These are phyloP conservation scores for Stagonosporopsis chrysanthemi DNA, from an alignment of 2,329 filamentous ascomycete genomes.

Conservation along the genomic window DNA sequence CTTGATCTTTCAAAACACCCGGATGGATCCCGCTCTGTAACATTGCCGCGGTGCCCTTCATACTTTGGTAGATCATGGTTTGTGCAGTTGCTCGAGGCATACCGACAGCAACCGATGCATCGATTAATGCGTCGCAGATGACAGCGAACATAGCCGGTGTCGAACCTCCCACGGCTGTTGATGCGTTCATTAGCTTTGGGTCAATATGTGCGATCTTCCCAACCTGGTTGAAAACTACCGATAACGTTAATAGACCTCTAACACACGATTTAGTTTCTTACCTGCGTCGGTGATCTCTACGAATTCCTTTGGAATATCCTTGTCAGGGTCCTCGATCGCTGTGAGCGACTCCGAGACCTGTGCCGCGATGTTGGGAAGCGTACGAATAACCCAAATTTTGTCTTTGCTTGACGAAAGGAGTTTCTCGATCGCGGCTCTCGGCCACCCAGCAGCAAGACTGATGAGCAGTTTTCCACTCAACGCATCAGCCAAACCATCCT, in stretches of 20 bases:
- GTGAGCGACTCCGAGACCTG: conserved; percentile 55
- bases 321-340: conserved; percentile 36
- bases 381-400: conserved; percentile 47
- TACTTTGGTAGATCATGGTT: conserved; percentile 43
- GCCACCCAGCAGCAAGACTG: conserved; percentile 62
- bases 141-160: conserved; percentile 45
- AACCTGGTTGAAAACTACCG: conserved; percentile 33
- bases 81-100: conserved; percentile 36
- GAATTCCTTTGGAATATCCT: conserved; percentile 23
- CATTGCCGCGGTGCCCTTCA: conserved; percentile 42
- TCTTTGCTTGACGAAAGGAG: conserved; percentile 36
- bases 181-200: conserved; percentile 36
- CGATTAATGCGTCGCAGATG: conserved; percentile 42
- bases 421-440: conserved; percentile 50
- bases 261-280: too few relatives aligned
- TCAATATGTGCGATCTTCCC: conserved; percentile 33
- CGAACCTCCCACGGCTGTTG: conserved; percentile 40
- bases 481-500: conserved; percentile 50
- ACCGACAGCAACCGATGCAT: conserved; percentile 41
- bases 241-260: too few relatives aligned
- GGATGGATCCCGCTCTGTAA: conserved; percentile 41
- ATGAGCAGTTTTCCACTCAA: conserved; percentile 58
- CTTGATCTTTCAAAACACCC: conserved; percentile 38
- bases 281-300: conserved; percentile 24
- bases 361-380: conserved; percentile 57